Evolutionary conservation across 1,284 basidiomycete species (phyloP).

Genomic region (Pseudozyma pruni): DNA sequence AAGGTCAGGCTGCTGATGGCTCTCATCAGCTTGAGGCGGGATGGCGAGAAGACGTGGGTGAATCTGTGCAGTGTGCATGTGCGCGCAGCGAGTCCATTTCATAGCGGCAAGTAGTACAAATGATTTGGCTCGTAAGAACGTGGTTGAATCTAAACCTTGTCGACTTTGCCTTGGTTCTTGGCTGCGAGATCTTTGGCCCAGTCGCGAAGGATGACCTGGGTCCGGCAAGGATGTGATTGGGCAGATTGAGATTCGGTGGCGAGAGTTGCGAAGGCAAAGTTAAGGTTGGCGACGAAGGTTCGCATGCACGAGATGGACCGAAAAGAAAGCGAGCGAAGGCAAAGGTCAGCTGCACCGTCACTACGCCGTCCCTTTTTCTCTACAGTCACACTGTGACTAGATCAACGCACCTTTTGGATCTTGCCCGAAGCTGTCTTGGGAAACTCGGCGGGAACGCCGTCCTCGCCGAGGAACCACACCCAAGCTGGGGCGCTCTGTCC

Average conservation of each 20-base stretch:
- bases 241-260: neutral
- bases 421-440: slow-evolving; percentile 90
- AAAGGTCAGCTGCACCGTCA: slow-evolving; percentile 9
- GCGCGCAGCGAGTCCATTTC: too few relatives aligned
- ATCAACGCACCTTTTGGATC: slow-evolving; percentile 77
- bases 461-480: slow-evolving; percentile 83
- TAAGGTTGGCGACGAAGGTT: slow-evolving; percentile 11
- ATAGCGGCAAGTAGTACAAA: neutral
- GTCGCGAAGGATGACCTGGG: slow-evolving; percentile 70
- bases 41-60: neutral
- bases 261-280: neutral
- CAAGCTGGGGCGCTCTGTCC: slow-evolving; percentile 74
- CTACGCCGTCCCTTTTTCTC: neutral
- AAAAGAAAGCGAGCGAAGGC: slow-evolving; percentile 20
- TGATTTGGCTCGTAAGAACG: too few relatives aligned
- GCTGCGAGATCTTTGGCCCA: slow-evolving; percentile 66
- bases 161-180: slow-evolving; percentile 41
- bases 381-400: slow-evolving; percentile 6
- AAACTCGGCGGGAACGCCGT: slow-evolving; percentile 74
- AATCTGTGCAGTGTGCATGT: neutral
- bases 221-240: neutral
- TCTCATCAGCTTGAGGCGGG: too few relatives aligned
- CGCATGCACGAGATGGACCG: slow-evolving; percentile 17
- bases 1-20: neutral
- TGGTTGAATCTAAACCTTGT: slow-evolving; percentile 15